Evolutionary conservation across 495 filamentous ascomycete species (phyloP), one percentile per base, ranked within the genome.

Genomic region (Xylaria flabelliformis): DNA sequence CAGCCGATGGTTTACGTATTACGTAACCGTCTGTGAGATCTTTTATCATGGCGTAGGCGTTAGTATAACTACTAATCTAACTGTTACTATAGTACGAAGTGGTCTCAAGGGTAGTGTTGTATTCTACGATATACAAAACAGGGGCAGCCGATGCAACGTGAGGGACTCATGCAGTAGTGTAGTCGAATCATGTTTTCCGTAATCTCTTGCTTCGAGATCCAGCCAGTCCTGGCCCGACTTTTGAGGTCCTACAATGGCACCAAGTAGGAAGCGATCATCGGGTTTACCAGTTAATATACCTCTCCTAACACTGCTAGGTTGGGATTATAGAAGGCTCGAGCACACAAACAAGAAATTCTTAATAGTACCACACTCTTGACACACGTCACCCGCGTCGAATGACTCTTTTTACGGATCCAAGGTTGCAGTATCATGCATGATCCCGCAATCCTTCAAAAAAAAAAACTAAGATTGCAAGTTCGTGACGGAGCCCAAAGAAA

Each of bases 141-240:
- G 4, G 53, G 53, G 53, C 5, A 29, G 26, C 26, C 4, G 17
- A 59, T 59, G 32, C 56, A 61, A 61, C 58, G 39, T 36, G 34
- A 21, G 10, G 58, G 21, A 13, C 32, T 61, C 17, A 21, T 61
- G 34, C 34, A 39, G 58, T 61, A 41, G 32, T 36, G 9, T 21
- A 19, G 32, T 21, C 32, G n/a, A 53, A 39, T 53, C 15, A 53
- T 32, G 10, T 24, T 41, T 36, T 34, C 9, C 41, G 46, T 24
- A 42, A 26, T 46, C 12, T 64, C 62, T 64, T 24, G 48, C 64
- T 24, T 39, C 24, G 44, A 67, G 61, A 44, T 53, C 64, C 9
- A 19, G 64, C 64, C 46, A 48, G 4, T 15, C 44, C 21, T 32
- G 64, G 64, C 53, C 64, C 26, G 41, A 51, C 34, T 39, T 36